Conservation (phyloP, 768 basidiomycete species). For the Lentinula sp. region DNA sequence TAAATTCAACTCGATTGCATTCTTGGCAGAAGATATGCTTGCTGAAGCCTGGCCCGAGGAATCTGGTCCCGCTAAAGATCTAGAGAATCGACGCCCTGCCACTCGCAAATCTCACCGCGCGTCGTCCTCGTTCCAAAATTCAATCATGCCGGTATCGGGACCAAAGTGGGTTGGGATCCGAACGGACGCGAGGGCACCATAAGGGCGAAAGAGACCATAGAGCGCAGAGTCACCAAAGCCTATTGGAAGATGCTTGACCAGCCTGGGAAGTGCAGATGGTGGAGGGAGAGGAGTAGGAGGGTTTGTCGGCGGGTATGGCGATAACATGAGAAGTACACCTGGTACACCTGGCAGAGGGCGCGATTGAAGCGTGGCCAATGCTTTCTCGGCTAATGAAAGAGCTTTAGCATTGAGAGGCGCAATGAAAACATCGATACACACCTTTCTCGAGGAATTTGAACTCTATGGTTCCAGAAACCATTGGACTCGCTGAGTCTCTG, state of each 20-base stretch:
- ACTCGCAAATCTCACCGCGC: conserved; percentile 36
- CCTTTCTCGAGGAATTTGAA: conserved; percentile 81
- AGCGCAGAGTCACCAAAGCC: conserved; percentile 65
- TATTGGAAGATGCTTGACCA: conserved; percentile 79
- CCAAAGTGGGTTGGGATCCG: conserved; percentile 72
- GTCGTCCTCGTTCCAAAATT: conserved; percentile 87
- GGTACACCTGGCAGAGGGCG: conserved; percentile 55
- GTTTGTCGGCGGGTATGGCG: conserved; percentile 77
- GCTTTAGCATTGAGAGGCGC: conserved; percentile 3
- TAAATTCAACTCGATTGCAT: not conserved
- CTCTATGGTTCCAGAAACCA: conserved; percentile 71
- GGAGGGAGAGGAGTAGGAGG: conserved; percentile 72
- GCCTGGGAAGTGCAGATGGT: conserved; percentile 69
- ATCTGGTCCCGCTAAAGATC: not conserved
- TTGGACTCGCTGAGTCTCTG: conserved; percentile 47
- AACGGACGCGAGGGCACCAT: conserved; percentile 76
- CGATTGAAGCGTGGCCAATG: conserved; percentile 76
- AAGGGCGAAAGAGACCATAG: conserved; percentile 82
- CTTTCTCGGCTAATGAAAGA: conserved; percentile 68
- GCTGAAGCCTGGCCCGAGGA: conserved; percentile 11
- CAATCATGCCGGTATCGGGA: conserved; percentile 70
- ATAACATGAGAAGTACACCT: conserved; percentile 59
- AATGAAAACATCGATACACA: conserved; percentile 24
- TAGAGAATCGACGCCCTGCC: not conserved
- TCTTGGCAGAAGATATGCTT: conserved; percentile 2